Evolutionary conservation across 2,329 filamentous ascomycete species (phyloP), one percentile per base, ranked within the genome.

Genomic region (Ophiocordyceps camponoti-saundersi): DNA sequence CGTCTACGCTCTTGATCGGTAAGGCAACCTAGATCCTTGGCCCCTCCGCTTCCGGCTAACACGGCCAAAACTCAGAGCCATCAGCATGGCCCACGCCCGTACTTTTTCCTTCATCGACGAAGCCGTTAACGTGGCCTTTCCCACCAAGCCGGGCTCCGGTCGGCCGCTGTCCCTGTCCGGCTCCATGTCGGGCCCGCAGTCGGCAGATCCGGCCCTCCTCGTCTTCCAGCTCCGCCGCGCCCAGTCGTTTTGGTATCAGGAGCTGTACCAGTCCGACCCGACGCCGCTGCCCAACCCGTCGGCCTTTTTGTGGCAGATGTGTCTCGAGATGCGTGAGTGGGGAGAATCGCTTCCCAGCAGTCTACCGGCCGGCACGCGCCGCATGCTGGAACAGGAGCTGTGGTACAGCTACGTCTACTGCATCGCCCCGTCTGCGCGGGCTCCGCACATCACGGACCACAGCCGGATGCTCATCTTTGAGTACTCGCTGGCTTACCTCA

Each of bases 61-160:
- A 47, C 22, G 29, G 5, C 11, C 43, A 1, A 43, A 26, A 18
- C 7, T 1, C 52, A 88, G 87, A 57, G 80, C 85, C 12, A 89
- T 93, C 43, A 94, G 88, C 54, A 84, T 95, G 69, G 85, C 90
- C 5, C 80, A 93, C 53, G 85, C 85, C 12, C 75, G 87, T 32
- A 82, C 88, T 0, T 95, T 95, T 61, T 95, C 90, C 0, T 95
- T 96, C 58, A 90, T 87, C 0, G 90, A 96, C 58, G 86, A 90
- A 48, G 83, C 89, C 6, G 76, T 85, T 23, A 82, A 85, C 53
- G 89, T 96, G 29, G 77, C 75, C n/a, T 76, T 88, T 51, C 87
- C 88, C 1, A 72, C 75, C 47, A 60, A 65, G 8, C 59, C 65
- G n/a, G 60, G 65, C 32, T 55, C 65, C 53, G 61, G 66, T 51